phyloP scores from a whole-genome alignment of 2,329 filamentous ascomycete genomes.

The Sclerotinia spermophila region DNA sequence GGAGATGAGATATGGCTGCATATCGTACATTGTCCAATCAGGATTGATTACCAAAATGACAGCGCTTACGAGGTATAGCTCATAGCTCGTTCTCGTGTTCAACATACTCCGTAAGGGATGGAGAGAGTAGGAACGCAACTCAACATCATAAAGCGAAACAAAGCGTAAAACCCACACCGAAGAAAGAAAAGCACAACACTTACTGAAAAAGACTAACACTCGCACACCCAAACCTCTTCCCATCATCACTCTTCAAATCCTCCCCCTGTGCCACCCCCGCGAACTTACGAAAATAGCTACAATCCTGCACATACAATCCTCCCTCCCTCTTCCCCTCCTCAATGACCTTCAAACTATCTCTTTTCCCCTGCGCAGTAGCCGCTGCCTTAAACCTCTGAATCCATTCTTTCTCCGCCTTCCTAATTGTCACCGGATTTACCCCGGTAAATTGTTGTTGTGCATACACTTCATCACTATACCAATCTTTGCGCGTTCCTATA shows the following conservation, averaged over 20 bases:
- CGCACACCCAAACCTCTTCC: conserved; percentile 35
- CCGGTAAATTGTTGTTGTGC: conserved; percentile 42
- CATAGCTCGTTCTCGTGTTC: neutral
- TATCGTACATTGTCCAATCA: neutral
- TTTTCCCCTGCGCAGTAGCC: neutral
- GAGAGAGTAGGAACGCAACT: neutral
- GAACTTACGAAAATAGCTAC: conserved; percentile 32
- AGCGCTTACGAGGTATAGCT: neutral
- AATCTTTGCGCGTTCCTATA: conserved; percentile 26
- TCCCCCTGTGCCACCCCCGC: conserved; percentile 9
- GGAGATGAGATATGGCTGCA: neutral
- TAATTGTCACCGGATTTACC: conserved; percentile 35
- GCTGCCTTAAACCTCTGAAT: conserved; percentile 22
- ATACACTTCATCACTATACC: conserved; percentile 39
- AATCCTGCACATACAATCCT: conserved; percentile 30
- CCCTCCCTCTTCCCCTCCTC: conserved; percentile 5
- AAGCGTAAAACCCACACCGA: neutral
- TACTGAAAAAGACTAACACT: conserved; percentile 45
- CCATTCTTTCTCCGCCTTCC: conserved; percentile 24
- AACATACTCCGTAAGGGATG: neutral
- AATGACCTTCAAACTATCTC: conserved; percentile 19
- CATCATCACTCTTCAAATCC: conserved; percentile 21
- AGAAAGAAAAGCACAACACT: conserved; percentile 25
- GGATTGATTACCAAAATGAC: neutral
- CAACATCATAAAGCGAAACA: neutral